These are phyloP conservation scores for Meyerozyma guilliermondii DNA, from an alignment of 1,139 yeast genomes.

Conservation along the genomic window DNA sequence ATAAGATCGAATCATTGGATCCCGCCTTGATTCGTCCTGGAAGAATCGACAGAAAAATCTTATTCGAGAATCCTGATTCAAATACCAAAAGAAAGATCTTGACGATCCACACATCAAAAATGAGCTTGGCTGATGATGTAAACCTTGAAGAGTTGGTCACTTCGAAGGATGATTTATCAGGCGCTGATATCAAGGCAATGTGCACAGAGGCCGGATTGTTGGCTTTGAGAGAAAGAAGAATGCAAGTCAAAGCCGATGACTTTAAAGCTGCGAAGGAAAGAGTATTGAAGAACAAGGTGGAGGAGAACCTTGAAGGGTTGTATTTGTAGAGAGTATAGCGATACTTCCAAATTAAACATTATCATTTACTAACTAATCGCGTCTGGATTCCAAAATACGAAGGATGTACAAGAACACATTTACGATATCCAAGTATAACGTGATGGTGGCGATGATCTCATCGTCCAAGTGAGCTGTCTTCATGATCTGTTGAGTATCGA, in stretches of 20 bases:
- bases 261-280: conserved; percentile 94
- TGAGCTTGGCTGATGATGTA: conserved; percentile 86
- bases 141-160: conserved; percentile 86
- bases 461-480: conserved; percentile 82
- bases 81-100: conserved; percentile 90
- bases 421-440: conserved; percentile 73
- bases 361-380: conserved; percentile 20
- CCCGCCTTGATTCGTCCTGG: conserved; percentile 99
- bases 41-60: conserved; percentile 94
- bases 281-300: conserved; percentile 95
- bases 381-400: conserved; percentile 54
- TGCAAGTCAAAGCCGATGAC: conserved; percentile 96
- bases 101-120: conserved; percentile 88
- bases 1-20: conserved; percentile 90
- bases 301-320: conserved; percentile 93
- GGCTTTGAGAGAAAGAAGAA: conserved; percentile 95
- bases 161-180: conserved; percentile 91
- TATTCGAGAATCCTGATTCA: conserved; percentile 94
- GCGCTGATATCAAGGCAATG: conserved; percentile 98
- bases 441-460: conserved; percentile 74
- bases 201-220: conserved; percentile 97
- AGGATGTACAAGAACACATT: conserved; percentile 76
- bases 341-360: neutral
- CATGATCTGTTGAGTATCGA: conserved; percentile 80
- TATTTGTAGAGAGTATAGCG: conserved; percentile 48